A percentile compares a stretch with the other conserved stretches of the same genome.
These are phyloP conservation scores for Fraxinus floribunda DNA, from an alignment of 305 asterid species.

Conservation along the genomic window DNA sequence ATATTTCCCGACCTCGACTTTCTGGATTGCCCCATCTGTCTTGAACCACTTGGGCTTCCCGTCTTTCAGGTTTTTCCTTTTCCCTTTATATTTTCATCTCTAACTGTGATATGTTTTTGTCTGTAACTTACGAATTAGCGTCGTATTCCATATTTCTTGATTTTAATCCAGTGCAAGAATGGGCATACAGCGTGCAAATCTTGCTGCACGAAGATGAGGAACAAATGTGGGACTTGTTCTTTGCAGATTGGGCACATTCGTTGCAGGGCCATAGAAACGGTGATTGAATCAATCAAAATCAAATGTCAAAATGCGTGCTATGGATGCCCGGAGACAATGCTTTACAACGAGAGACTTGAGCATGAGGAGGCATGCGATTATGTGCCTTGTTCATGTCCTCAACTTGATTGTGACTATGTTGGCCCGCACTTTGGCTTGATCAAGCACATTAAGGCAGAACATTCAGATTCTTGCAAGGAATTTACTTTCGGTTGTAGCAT, in stretches of 20 bases:
- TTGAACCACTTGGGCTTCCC: constrained; percentile 38
- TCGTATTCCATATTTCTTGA: constrained; percentile 1
- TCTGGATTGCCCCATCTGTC: constrained; percentile 49
- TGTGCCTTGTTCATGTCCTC: constrained; percentile 49
- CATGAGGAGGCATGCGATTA: constrained; percentile 41
- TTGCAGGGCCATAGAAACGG: constrained; percentile 72
- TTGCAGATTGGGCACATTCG: constrained; percentile 65
- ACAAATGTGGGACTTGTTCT: constrained; percentile 61
- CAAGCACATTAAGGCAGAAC: constrained; percentile 35
- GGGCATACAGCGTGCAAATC: constrained; percentile 78
- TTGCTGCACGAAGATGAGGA: constrained; percentile 55
- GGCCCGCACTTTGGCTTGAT: constrained; percentile 22
- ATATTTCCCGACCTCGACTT: constrained; percentile 39
- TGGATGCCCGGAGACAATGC: constrained; percentile 55
- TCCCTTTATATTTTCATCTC: background rate
- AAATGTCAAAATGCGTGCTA: constrained; percentile 40
- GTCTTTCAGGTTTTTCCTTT: constrained; percentile 41
- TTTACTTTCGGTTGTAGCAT: constrained; percentile 14
- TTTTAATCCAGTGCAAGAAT: constrained; percentile 56
- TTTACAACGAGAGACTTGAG: constrained; percentile 32
- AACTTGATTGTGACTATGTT: constrained; percentile 30
- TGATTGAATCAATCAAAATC: constrained; percentile 51
- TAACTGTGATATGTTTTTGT: background rate
- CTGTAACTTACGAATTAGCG: background rate
- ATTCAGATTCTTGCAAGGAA: constrained; percentile 15